phyloP scores from a whole-genome alignment of 2,329 filamentous ascomycete genomes.

The Fusarium nurragi region DNA sequence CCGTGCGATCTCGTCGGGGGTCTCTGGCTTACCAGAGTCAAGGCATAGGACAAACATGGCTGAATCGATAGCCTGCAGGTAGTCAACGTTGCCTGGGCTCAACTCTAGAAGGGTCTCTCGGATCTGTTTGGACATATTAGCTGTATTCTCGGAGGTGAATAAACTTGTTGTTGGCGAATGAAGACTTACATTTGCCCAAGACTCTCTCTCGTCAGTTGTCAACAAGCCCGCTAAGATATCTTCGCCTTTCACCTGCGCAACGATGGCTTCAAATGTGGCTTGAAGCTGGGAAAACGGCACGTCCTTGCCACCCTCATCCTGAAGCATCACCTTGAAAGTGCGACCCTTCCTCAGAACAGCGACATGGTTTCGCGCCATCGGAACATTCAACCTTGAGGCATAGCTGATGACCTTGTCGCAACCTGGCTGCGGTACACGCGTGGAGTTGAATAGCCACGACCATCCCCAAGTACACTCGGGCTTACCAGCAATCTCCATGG shows the following conservation, averaged over 20 bases:
- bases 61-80: neutral
- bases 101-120: neutral
- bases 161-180: neutral
- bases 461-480: neutral
- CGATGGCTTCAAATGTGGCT: neutral
- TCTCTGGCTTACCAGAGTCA: neutral
- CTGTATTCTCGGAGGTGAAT: neutral
- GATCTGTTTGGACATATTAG: neutral
- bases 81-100: neutral
- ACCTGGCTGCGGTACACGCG: neutral
- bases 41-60: neutral
- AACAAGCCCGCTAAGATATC: neutral
- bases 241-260: neutral
- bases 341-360: constrained; percentile 1
- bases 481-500: constrained; percentile 1
- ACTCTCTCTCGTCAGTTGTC: neutral
- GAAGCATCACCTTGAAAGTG: constrained; percentile 1
- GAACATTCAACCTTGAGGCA: neutral
- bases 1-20: neutral
- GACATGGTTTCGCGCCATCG: neutral
- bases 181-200: neutral
- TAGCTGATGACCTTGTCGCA: neutral
- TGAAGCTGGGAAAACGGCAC: neutral
- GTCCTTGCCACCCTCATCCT: neutral
- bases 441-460: neutral